A percentile compares a stretch with the other conserved stretches of the same genome.
These are phyloP conservation scores for Bruguiera gymnorhiza DNA, from an alignment of 345 rosid genomes.

Conservation along the genomic window DNA sequence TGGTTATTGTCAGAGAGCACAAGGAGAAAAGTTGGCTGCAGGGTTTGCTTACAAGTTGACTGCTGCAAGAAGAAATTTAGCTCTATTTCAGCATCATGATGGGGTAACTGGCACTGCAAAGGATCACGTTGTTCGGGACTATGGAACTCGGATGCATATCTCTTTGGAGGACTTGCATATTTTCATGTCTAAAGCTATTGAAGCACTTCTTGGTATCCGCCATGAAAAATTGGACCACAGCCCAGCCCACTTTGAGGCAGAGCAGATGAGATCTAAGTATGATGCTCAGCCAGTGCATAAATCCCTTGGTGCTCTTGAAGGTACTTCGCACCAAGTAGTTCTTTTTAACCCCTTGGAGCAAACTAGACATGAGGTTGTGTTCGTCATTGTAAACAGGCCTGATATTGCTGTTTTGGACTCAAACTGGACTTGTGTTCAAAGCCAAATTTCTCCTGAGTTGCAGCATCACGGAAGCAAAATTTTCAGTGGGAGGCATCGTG, in stretches of 20 bases:
- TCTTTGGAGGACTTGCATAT: slow-evolving; percentile 85
- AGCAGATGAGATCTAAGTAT: slow-evolving; percentile 71
- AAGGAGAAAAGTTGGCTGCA: slow-evolving; percentile 77
- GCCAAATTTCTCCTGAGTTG: slow-evolving; percentile 92
- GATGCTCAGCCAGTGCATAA: slow-evolving; percentile 80
- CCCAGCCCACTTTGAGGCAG: slow-evolving; percentile 77
- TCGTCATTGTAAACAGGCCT: slow-evolving; percentile 62
- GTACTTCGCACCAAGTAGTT: slow-evolving; percentile 69
- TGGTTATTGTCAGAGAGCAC: slow-evolving; percentile 83
- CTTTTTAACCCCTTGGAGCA: slow-evolving; percentile 90
- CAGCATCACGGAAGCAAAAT: slow-evolving; percentile 65
- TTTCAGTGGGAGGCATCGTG: slow-evolving; percentile 80
- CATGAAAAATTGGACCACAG: slow-evolving; percentile 74
- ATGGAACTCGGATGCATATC: slow-evolving; percentile 87
- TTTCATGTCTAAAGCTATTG: slow-evolving; percentile 95
- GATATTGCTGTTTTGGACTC: slow-evolving; percentile 79
- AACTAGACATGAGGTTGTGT: slow-evolving; percentile 74
- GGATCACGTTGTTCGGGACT: slow-evolving; percentile 92
- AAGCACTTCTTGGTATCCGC: slow-evolving; percentile 74
- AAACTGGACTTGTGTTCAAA: slow-evolving; percentile 84
- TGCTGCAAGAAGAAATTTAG: slow-evolving; percentile 94
- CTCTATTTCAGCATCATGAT: slow-evolving; percentile 99
- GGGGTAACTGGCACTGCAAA: slow-evolving; percentile 97
- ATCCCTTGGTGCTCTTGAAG: slow-evolving; percentile 61
- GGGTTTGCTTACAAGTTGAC: slow-evolving; percentile 76